A percentile compares a stretch with the other conserved stretches of the same genome.
Evolutionary conservation across 306 rosid genomes (phyloP).

Genomic region (Arachis hypogaea): DNA sequence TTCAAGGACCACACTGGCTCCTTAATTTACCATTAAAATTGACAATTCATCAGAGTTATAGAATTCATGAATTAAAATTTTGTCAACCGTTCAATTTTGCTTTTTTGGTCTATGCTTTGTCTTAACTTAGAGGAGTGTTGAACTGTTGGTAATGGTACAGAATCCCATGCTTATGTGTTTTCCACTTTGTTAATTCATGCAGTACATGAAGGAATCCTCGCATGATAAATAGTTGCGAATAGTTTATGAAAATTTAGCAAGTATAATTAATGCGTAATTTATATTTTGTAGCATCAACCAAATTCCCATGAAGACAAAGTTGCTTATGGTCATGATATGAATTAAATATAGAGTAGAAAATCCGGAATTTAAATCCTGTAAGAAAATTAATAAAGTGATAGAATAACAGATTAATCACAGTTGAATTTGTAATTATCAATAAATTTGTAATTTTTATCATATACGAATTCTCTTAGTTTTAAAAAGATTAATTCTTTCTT

Average conservation of each 20-base stretch:
- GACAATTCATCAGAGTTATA: background rate
- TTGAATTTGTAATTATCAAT: too few species aligned
- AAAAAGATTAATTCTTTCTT: too few species aligned
- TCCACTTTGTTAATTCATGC: background rate
- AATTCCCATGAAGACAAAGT: background rate
- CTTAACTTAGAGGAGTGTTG: background rate
- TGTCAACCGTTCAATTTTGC: background rate
- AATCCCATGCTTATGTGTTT: conserved; percentile 4
- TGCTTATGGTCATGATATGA: conserved; percentile 14
- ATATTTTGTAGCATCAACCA: background rate
- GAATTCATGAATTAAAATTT: conserved; percentile 4
- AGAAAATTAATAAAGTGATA: too few species aligned
- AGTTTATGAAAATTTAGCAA: background rate
- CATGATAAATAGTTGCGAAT: conserved; percentile 11
- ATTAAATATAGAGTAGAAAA: background rate
- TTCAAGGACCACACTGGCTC: conserved; percentile 3
- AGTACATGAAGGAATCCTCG: conserved; percentile 3
- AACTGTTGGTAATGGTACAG: background rate
- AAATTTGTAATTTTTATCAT: too few species aligned
- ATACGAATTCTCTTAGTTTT: too few species aligned
- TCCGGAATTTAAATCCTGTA: too few species aligned
- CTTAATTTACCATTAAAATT: conserved; percentile 1
- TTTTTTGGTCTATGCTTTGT: background rate
- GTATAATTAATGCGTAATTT: background rate
- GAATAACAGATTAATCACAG: too few species aligned